Conservation (phyloP, 169 alveolate species). For the Plasmodium relictum region DNA sequence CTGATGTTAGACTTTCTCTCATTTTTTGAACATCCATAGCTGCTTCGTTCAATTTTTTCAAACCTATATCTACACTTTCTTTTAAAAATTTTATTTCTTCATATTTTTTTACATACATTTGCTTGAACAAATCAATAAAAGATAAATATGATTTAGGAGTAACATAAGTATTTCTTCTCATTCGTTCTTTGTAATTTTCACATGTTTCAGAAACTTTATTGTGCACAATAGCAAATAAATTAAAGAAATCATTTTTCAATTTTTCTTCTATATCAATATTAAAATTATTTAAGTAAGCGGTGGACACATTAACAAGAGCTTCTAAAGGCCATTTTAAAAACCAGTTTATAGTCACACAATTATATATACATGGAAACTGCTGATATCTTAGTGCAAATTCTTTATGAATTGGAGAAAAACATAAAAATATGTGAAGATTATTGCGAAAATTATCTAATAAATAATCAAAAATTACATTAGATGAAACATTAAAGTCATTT, state of each 20-base stretch:
- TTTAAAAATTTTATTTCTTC: slow-evolving; percentile 93
- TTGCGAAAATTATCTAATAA: slow-evolving; percentile 96
- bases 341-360: slow-evolving; percentile 97
- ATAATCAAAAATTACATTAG: slow-evolving; percentile 79
- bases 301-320: slow-evolving; percentile 95
- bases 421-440: slow-evolving; percentile 94
- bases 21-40: slow-evolving; percentile 93
- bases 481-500: slow-evolving; percentile 52
- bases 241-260: slow-evolving; percentile 50
- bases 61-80: slow-evolving; percentile 94
- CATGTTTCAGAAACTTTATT: slow-evolving; percentile 93
- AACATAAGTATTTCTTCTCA: slow-evolving; percentile 97
- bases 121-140: slow-evolving; percentile 94
- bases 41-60: slow-evolving; percentile 95
- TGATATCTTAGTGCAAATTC: slow-evolving; percentile 96
- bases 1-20: slow-evolving; percentile 94
- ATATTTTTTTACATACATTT: slow-evolving; percentile 92
- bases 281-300: slow-evolving; percentile 91
- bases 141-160: slow-evolving; percentile 97
- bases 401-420: slow-evolving; percentile 97
- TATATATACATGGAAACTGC: slow-evolving; percentile 98
- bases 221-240: slow-evolving; percentile 84
- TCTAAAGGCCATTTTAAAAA: slow-evolving; percentile 98
- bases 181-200: slow-evolving; percentile 93
- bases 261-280: slow-evolving; percentile 76